phyloP scores from a whole-genome alignment of 306 rosid genomes.

The Vigna trinervia region DNA sequence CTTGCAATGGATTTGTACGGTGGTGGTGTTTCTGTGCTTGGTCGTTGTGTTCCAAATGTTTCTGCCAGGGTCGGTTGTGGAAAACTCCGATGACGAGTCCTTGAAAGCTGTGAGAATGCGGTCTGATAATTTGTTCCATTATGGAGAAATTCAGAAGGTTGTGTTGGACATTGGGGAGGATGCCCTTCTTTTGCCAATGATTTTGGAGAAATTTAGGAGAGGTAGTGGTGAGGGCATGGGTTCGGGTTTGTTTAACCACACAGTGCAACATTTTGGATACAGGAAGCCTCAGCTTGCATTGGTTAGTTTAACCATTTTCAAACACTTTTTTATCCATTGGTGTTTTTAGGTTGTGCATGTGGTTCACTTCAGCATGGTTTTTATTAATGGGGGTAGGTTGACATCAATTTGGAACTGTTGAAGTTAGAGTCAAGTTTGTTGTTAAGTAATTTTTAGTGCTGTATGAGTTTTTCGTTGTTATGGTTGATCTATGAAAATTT shows the following conservation, averaged over 20 bases:
- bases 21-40: conserved; percentile 76
- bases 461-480: background rate
- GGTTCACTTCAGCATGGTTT: conserved; percentile 7
- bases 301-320: conserved; percentile 56
- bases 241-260: conserved; percentile 52
- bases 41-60: conserved; percentile 85
- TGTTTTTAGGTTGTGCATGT: conserved; percentile 33
- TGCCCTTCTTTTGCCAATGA: conserved; percentile 71
- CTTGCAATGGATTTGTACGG: conserved; percentile 93
- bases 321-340: background rate
- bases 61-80: conserved; percentile 81
- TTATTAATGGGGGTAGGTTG: conserved; percentile 16
- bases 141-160: conserved; percentile 58
- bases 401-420: conserved; percentile 1
- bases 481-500: background rate
- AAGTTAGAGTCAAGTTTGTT: conserved; percentile 35
- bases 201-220: conserved; percentile 68
- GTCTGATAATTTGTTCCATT: conserved; percentile 53
- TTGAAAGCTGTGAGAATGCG: conserved; percentile 51
- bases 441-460: background rate
- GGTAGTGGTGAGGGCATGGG: conserved; percentile 43
- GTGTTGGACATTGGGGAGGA: conserved; percentile 77
- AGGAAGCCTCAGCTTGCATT: conserved; percentile 91
- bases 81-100: conserved; percentile 51
- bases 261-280: conserved; percentile 60